Base-by-base conservation (phyloP, 805 yeast genomes). In the Hanseniaspora vineae region DNA sequence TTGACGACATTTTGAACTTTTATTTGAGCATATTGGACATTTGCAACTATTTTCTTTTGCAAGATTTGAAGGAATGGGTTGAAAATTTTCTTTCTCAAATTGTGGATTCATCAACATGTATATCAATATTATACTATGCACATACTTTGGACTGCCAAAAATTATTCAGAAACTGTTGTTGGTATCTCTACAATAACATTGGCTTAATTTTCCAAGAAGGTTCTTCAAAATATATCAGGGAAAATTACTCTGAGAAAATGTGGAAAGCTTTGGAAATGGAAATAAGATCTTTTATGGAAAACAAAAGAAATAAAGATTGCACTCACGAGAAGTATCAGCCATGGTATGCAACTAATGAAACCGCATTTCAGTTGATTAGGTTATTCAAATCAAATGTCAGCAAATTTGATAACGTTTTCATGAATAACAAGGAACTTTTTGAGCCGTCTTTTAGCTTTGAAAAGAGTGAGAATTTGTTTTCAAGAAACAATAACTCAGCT, bases 151-250 rank as follows among this genome's bases (percentile, higher is more conserved):
- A 71, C 18, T 83, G 87, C 6, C 59, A 63, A 12, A 75, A 80
- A 52, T 60, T 88, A 35, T 69, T 77, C 50, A 69, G 71, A 45
- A 73, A 76, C 47, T 77, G 95, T 57, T 65, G 80, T 23, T 80
- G 86, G 80, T 83, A 75, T 54, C 68, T 85, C 12, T 78, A 75
- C 53, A 71, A 75, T 52, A 85, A 86, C 58, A 64, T 84, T 48
- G 87, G 80, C 31, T 57, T 77, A 2, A 55, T 84, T 14, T 64
- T 87, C 33, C 73, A 77, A 46, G 80, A 78, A 19, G 62, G 64
- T 1, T 67, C 69, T 47, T 50, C 60, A 1, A 63, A 65, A 9
- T 49, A 69, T 32, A 52, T 72, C 1, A 57, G 58, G 10, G 59
- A 62, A 3, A 54, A 58, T 46, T 54, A 58, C 32, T 52, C 52